These are phyloP conservation scores for Diddensiella santjacobensis DNA, from an alignment of 805 yeast genomes.

Conservation along the genomic window DNA sequence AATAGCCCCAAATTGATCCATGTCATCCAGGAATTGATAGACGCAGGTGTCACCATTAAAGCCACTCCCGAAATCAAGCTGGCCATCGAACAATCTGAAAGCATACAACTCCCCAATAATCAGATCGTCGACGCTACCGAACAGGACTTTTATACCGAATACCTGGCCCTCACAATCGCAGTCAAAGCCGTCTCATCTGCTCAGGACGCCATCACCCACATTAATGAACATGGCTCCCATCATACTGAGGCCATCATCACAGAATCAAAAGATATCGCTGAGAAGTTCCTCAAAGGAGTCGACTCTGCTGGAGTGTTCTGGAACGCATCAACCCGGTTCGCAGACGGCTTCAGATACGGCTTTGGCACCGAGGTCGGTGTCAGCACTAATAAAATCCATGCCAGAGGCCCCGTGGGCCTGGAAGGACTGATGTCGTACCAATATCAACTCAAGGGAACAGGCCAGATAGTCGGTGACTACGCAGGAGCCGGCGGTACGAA, in stretches of 20 bases:
- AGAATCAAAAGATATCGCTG: constrained; percentile 65
- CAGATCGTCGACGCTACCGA: constrained; percentile 45
- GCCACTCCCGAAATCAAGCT: constrained; percentile 48
- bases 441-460: constrained; percentile 86
- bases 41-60: constrained; percentile 71
- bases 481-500: constrained; percentile 87
- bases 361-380: constrained; percentile 99
- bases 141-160: constrained; percentile 79
- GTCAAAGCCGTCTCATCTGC: constrained; percentile 58
- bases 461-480: constrained; percentile 90
- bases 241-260: constrained; percentile 95
- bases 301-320: constrained; percentile 97
- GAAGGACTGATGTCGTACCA: constrained; percentile 97
- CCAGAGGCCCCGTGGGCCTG: constrained; percentile 97
- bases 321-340: constrained; percentile 96
- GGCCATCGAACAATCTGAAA: constrained; percentile 20
- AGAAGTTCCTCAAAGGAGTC: constrained; percentile 72
- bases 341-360: constrained; percentile 98
- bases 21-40: constrained; percentile 42
- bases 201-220: constrained; percentile 76
- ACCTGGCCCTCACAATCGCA: constrained; percentile 77
- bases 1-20: constrained; percentile 17
- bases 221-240: constrained; percentile 87
- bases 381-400: constrained; percentile 93
- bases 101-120: constrained; percentile 7